phyloP scores from a whole-genome alignment of 2,329 filamentous ascomycete genomes.

The Neoscytalidium dimidiatum region DNA sequence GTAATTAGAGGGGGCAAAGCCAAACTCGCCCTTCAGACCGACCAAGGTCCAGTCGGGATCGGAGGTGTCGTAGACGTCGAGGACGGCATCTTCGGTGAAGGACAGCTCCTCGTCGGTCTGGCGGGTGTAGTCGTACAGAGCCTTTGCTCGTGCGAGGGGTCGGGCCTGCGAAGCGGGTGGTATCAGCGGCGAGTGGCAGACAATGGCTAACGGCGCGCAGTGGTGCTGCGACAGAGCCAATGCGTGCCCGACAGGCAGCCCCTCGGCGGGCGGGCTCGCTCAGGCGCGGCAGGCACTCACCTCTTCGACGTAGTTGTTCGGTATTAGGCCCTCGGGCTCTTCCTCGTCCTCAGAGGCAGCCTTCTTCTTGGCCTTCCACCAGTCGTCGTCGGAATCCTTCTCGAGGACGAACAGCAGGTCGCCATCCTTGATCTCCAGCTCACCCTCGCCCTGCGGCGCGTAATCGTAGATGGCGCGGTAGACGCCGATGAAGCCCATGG shows the following conservation, averaged over 20 bases:
- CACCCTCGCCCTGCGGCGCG: constrained; percentile 78
- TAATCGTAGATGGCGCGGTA: constrained; percentile 94
- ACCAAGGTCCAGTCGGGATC: constrained; percentile 98
- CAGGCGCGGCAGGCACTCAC: constrained; percentile 54
- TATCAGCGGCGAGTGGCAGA: neutral
- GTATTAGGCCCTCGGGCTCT: constrained; percentile 85
- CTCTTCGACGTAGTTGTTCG: constrained; percentile 94
- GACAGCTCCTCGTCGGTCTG: constrained; percentile 98
- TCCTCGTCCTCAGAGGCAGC: constrained; percentile 77
- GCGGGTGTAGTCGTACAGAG: constrained; percentile 96
- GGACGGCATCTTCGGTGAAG: constrained; percentile 81
- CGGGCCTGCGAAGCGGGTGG: constrained; percentile 54
- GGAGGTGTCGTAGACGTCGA: constrained; percentile 84
- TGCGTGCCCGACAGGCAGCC: neutral
- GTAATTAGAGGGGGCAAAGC: constrained; percentile 95
- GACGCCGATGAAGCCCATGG: constrained; percentile 89
- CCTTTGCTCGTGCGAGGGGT: constrained; percentile 71
- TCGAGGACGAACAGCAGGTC: constrained; percentile 88
- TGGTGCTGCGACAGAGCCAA: neutral
- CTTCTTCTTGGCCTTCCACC: constrained; percentile 97
- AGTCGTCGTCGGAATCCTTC: constrained; percentile 73
- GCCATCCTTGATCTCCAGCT: constrained; percentile 81
- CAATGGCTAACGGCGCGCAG: constrained; percentile 3
- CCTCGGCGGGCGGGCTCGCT: neutral
- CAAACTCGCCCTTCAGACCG: constrained; percentile 80